Percentiles rank a stretch among this genome's conserved stretches.
phyloP scores from a whole-genome alignment of 352 stramenopile genomes.

The Globisporangium cystogenes region DNA sequence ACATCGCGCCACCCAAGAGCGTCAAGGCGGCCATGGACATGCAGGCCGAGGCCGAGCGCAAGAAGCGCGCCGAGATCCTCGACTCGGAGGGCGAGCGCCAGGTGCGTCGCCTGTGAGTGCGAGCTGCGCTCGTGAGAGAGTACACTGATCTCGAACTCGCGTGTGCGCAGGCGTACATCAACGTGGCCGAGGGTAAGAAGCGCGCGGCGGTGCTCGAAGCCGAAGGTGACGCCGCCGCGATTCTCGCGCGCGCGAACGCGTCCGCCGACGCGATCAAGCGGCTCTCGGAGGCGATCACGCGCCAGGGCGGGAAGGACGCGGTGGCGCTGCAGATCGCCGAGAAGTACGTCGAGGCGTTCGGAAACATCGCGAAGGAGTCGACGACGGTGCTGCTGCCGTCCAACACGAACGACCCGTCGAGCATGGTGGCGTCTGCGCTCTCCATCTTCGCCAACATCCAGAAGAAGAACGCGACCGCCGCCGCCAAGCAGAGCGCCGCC shows the following conservation, averaged over 20 bases:
- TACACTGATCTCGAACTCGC: too few relatives aligned
- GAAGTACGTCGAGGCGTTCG: constrained; percentile 91
- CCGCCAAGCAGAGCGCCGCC: constrained; percentile 14
- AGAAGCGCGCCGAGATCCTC: constrained; percentile 91
- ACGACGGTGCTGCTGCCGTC: constrained; percentile 82
- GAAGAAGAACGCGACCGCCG: constrained; percentile 53
- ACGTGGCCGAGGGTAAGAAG: constrained; percentile 89
- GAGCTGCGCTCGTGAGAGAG: too few relatives aligned
- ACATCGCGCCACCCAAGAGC: constrained; percentile 82
- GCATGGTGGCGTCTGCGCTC: constrained; percentile 87
- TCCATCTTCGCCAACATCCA: constrained; percentile 87
- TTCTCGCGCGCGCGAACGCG: constrained; percentile 73
- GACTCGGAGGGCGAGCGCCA: constrained; percentile 87
- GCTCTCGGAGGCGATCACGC: constrained; percentile 65
- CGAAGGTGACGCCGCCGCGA: constrained; percentile 82
- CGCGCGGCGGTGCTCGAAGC: constrained; percentile 80
- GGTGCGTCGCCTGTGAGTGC: too few relatives aligned
- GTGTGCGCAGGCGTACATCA: constrained; percentile 65
- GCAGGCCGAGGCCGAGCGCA: constrained; percentile 89
- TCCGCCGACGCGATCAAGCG: constrained; percentile 77
- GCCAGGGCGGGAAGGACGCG: constrained; percentile 66
- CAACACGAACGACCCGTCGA: constrained; percentile 79
- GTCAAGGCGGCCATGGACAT: constrained; percentile 91
- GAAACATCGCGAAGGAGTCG: constrained; percentile 86
- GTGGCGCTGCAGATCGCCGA: constrained; percentile 86